Evolutionary conservation across 2,329 filamentous ascomycete genomes (phyloP).

Genomic region (Fusarium vanettenii): DNA sequence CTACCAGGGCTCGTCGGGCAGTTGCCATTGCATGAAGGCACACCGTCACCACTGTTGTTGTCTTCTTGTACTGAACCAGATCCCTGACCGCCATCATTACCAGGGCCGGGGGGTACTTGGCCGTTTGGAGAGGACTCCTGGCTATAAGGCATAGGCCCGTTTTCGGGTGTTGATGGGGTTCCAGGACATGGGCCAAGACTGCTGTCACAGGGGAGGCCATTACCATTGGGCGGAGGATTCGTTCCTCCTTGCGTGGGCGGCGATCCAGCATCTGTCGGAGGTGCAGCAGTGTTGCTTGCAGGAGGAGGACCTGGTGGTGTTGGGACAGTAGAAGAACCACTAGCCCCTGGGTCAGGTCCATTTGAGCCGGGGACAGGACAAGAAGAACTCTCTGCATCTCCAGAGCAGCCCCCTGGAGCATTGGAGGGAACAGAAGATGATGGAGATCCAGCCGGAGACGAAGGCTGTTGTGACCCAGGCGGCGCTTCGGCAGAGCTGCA

Average conservation of each 20-base stretch:
- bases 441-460: not conserved
- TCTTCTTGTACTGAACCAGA: not conserved
- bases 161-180: not conserved
- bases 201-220: not conserved
- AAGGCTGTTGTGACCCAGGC: not conserved
- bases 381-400: not conserved
- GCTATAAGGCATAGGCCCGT: not conserved
- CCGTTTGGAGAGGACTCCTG: not conserved
- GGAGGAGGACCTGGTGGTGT: not conserved
- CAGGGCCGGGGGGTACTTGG: not conserved
- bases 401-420: not conserved
- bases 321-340: not conserved
- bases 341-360: not conserved
- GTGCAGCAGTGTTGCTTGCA: not conserved
- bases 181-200: not conserved
- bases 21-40: constrained; percentile 5
- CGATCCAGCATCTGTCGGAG: not conserved
- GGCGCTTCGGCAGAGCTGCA: not conserved
- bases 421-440: not conserved
- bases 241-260: not conserved
- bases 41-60: not conserved
- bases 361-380: not conserved
- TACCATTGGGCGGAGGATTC: not conserved
- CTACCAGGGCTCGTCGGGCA: constrained; percentile 1
- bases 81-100: not conserved